Conservation (phyloP, 192 early-diverging fungal genomes). For the Cladochytrium replicatum region DNA sequence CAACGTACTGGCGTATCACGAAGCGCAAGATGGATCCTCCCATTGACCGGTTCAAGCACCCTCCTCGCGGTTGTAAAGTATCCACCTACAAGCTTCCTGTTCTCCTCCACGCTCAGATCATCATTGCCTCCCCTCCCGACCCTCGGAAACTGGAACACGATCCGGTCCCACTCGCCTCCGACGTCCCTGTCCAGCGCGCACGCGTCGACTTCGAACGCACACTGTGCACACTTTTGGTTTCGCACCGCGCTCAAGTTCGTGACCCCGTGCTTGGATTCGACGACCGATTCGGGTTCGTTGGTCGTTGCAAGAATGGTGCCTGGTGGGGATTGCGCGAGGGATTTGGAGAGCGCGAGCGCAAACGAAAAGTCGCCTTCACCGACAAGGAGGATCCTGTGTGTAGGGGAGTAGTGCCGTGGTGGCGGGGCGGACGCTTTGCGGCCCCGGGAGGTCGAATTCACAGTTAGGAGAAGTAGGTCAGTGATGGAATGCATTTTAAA, state of each 20-base stretch:
- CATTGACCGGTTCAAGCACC: constrained; percentile 9
- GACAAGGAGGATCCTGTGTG: constrained; percentile 28
- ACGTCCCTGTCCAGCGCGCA: background rate
- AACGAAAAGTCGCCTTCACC: constrained; percentile 40
- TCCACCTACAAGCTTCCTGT: constrained; percentile 14
- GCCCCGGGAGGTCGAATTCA: no score
- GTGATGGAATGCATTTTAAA: no score
- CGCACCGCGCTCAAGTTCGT: no score
- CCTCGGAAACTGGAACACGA: constrained; percentile 36
- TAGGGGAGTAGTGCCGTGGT: constrained; percentile 3
- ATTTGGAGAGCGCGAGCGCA: constrained; percentile 15
- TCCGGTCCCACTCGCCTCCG: constrained; percentile 15
- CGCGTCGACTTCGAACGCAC: constrained; percentile 1
- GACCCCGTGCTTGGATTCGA: constrained; percentile 4
- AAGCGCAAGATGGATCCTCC: constrained; percentile 23
- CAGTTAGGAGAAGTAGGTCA: no score
- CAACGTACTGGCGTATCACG: constrained; percentile 19
- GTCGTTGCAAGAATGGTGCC: constrained; percentile 10
- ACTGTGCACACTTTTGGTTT: background rate
- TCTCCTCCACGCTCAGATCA: constrained; percentile 13
- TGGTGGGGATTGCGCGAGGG: constrained; percentile 12
- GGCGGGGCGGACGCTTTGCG: constrained; percentile 13
- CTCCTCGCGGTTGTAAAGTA: constrained; percentile 15
- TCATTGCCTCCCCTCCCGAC: constrained; percentile 19
- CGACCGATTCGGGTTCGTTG: constrained; percentile 2